Evolutionary conservation across 2,329 filamentous ascomycete genomes (phyloP).

Genomic region (Colletotrichum endophyticum): DNA sequence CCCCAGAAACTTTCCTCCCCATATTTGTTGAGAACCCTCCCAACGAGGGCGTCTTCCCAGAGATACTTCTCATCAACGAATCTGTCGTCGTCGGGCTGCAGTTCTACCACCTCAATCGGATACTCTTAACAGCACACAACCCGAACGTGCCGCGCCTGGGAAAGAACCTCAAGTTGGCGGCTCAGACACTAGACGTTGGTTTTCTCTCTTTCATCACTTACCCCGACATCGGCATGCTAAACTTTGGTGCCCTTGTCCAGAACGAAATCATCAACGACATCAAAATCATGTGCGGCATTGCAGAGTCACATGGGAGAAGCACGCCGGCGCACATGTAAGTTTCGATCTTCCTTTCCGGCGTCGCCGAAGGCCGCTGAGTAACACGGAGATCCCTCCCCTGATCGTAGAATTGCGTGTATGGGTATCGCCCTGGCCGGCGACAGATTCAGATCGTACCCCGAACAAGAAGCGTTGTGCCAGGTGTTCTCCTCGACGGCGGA

Average conservation of each 20-base stretch:
- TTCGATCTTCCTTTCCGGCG: background rate
- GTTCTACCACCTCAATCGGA: slow-evolving; percentile 29
- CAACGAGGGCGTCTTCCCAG: background rate
- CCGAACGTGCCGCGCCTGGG: slow-evolving; percentile 29
- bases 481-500: slow-evolving; percentile 33
- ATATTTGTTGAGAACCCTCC: slow-evolving; percentile 17
- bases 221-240: slow-evolving; percentile 3
- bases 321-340: background rate
- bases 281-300: background rate
- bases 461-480: slow-evolving; percentile 40
- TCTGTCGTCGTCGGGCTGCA: slow-evolving; percentile 30
- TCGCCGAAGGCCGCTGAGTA: background rate
- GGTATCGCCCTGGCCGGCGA: slow-evolving; percentile 38
- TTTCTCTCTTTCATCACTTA: background rate
- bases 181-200: slow-evolving; percentile 21
- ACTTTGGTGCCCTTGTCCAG: background rate
- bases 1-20: slow-evolving; percentile 28
- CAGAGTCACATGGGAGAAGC: background rate
- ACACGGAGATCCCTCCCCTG: background rate
- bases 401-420: slow-evolving; percentile 26
- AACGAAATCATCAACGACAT: background rate
- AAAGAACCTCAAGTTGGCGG: background rate
- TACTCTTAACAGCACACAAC: slow-evolving; percentile 31
- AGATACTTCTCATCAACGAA: slow-evolving; percentile 21
- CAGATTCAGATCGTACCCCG: slow-evolving; percentile 35